Conservation (phyloP, 2,329 filamentous ascomycete genomes). For the Alternaria atra region DNA sequence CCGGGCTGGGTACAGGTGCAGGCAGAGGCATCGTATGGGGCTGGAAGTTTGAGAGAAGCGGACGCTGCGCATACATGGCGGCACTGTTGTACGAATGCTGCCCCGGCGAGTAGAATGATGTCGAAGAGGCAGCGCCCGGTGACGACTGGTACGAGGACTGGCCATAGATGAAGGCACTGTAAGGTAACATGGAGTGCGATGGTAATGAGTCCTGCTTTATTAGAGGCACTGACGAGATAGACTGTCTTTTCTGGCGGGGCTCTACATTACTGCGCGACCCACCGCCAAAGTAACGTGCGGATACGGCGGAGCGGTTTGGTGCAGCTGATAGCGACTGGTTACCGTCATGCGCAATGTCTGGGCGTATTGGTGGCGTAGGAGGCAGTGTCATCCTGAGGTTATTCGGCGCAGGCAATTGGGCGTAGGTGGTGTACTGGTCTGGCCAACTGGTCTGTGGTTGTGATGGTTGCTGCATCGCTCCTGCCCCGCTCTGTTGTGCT, state of each 20-base stretch:
- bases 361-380: conserved; percentile 85
- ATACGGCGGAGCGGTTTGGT: conserved; percentile 67
- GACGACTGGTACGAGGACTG: conserved; percentile 54
- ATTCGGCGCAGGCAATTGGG: conserved; percentile 56
- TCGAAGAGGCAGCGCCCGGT: conserved; percentile 52
- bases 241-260: conserved; percentile 57
- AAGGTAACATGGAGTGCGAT: conserved; percentile 58
- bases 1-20: conserved; percentile 55
- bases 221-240: conserved; percentile 33
- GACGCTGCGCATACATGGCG: conserved; percentile 50
- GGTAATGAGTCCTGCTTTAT: conserved; percentile 65
- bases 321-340: conserved; percentile 71
- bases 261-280: conserved; percentile 61
- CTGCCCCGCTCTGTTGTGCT: conserved; percentile 23
- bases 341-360: conserved; percentile 79
- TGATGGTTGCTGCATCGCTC: conserved; percentile 31
- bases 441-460: too few relatives aligned
- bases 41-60: conserved; percentile 53
- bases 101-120: conserved; percentile 57
- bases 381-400: conserved; percentile 70
- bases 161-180: conserved; percentile 53
- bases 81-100: conserved; percentile 45
- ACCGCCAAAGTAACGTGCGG: conserved; percentile 60
- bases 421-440: too few relatives aligned
- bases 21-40: conserved; percentile 60